Conservation (phyloP, 345 rosid species). For the Murraya koenigii region DNA sequence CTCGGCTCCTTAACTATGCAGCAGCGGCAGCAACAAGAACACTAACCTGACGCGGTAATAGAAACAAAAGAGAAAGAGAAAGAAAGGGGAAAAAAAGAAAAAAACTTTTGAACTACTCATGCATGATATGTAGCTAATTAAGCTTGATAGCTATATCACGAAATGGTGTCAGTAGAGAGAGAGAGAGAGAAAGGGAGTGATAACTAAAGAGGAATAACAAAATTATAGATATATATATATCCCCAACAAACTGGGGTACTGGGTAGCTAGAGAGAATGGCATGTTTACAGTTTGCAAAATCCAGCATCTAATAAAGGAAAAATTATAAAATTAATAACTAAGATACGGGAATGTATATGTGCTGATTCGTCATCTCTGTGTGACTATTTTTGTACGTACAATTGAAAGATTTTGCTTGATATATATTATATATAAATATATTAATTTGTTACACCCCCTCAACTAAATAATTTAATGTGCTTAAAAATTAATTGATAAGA, state of each 20-base stretch:
- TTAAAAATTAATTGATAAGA: slow-evolving; percentile 3
- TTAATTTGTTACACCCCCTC: slow-evolving; percentile 2
- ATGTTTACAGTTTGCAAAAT: slow-evolving; percentile 19
- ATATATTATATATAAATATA: not conserved
- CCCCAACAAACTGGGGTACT: slow-evolving; percentile 37
- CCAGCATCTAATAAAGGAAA: slow-evolving; percentile 24
- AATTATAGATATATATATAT: not conserved
- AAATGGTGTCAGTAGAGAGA: slow-evolving; percentile 20
- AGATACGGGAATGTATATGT: not conserved
- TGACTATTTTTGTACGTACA: slow-evolving; percentile 28
- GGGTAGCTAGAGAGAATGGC: slow-evolving; percentile 18
- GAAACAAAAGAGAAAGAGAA: slow-evolving; percentile 19
- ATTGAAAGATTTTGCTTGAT: slow-evolving; percentile 15
- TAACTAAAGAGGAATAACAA: slow-evolving; percentile 17
- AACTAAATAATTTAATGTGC: slow-evolving; percentile 12
- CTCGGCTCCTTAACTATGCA: slow-evolving; percentile 39
- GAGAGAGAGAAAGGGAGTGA: slow-evolving; percentile 13
- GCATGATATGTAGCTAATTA: not conserved
- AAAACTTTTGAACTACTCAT: slow-evolving; percentile 8
- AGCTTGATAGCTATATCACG: not conserved
- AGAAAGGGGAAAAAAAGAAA: slow-evolving; percentile 7
- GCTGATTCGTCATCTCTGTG: not conserved
- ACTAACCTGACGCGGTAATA: slow-evolving; percentile 44
- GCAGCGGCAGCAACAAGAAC: slow-evolving; percentile 29
- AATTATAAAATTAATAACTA: not conserved